Percentiles rank a stretch among this genome's conserved stretches.
Conservation (phyloP, 257 asterid species). For the Scutellaria baicalensis region DNA sequence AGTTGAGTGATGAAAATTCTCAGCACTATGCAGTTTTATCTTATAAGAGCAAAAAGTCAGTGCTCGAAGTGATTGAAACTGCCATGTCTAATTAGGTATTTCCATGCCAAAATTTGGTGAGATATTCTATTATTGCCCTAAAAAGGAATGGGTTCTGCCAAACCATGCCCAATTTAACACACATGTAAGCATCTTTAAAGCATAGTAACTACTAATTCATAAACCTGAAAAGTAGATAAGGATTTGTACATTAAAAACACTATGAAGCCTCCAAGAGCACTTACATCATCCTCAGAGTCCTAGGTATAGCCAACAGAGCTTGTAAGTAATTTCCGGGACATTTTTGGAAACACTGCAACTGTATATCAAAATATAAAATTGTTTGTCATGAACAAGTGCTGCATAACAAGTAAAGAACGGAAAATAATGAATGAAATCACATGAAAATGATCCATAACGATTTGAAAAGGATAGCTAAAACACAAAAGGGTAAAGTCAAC, state of each 20-base stretch:
- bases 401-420: not conserved
- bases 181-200: not conserved
- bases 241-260: not conserved
- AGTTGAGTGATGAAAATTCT: not conserved
- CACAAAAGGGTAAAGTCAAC: not conserved
- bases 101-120: not conserved
- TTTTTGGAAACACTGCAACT: constrained; percentile 74
- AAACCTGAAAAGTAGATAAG: not conserved
- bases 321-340: constrained; percentile 79
- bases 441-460: not conserved
- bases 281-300: constrained; percentile 98
- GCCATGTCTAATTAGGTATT: not conserved
- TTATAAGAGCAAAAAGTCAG: not conserved
- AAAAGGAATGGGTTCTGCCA: not conserved
- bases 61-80: not conserved
- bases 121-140: not conserved
- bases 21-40: not conserved
- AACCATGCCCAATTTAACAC: constrained; percentile 1
- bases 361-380: constrained; percentile 17
- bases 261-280: constrained; percentile 15
- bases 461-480: not conserved
- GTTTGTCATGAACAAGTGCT: constrained; percentile 8
- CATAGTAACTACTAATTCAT: not conserved
- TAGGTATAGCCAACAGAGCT: constrained; percentile 88
- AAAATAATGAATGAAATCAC: not conserved